These are phyloP conservation scores for Fragaria ananassa DNA, from an alignment of 306 rosid species.

Conservation along the genomic window DNA sequence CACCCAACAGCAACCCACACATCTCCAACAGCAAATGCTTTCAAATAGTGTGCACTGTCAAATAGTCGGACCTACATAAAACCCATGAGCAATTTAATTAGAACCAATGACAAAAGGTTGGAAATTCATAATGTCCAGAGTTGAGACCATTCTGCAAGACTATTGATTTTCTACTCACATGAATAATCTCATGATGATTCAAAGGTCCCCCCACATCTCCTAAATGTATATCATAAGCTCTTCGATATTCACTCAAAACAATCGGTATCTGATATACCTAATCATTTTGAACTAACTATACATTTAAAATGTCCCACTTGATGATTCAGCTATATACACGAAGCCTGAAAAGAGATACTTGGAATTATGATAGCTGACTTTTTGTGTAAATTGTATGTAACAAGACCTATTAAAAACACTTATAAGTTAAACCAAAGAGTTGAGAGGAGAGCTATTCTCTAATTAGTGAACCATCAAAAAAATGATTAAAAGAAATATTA, in stretches of 20 bases:
- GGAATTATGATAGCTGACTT: background rate
- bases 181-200: background rate
- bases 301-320: background rate
- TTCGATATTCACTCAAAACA: background rate
- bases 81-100: constrained; percentile 14
- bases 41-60: constrained; percentile 69
- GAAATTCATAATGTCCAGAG: background rate
- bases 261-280: background rate
- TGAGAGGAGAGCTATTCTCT: background rate
- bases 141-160: background rate
- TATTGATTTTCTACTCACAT: background rate
- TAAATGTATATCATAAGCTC: background rate
- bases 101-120: background rate
- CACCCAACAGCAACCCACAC: constrained; percentile 97
- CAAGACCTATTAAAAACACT: background rate
- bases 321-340: background rate
- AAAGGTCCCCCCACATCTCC: background rate
- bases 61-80: constrained; percentile 69
- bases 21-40: constrained; percentile 88
- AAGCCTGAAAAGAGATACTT: background rate
- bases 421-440: background rate
- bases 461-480: background rate
- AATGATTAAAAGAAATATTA: background rate
- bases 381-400: background rate
- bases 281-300: background rate